Evolutionary conservation across 1,284 basidiomycete species (phyloP).

Genomic region (Sporisorium scitamineum): DNA sequence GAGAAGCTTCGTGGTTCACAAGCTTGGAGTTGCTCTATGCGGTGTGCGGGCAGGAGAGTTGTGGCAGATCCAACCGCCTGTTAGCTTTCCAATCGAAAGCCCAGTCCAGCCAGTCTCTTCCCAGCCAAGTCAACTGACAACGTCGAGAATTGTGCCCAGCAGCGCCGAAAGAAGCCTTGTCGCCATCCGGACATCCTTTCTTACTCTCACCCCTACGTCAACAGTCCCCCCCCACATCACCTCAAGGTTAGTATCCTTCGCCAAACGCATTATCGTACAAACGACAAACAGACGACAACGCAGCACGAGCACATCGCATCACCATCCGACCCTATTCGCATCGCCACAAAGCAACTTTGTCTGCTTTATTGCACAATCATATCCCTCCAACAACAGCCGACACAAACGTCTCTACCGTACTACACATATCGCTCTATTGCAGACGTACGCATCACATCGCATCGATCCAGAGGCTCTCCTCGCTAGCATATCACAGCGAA

Average conservation of each 20-base stretch:
- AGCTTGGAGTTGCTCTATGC: background rate
- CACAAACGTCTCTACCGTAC: background rate
- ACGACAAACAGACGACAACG: constrained; percentile 17
- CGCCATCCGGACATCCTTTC: constrained; percentile 42
- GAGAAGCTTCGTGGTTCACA: background rate
- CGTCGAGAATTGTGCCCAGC: constrained; percentile 13
- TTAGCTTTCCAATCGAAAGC: background rate
- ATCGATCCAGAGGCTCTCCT: background rate
- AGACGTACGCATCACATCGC: constrained; percentile 23
- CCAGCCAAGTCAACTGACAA: background rate
- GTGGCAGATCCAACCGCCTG: too few species aligned
- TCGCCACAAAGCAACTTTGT: background rate
- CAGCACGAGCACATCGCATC: constrained; percentile 27
- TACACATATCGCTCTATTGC: background rate
- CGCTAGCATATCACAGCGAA: background rate
- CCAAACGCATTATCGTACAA: constrained; percentile 1
- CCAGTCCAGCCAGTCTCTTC: too few species aligned
- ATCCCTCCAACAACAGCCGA: background rate
- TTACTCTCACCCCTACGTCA: constrained; percentile 51
- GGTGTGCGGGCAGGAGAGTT: background rate
- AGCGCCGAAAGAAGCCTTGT: constrained; percentile 41
- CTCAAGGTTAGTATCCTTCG: constrained; percentile 54
- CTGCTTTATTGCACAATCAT: background rate
- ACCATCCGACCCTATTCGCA: background rate
- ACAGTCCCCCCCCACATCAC: constrained; percentile 36